Evolutionary conservation across 1,284 basidiomycete species (phyloP).

Genomic region (Cryptococcus maquisensis): DNA sequence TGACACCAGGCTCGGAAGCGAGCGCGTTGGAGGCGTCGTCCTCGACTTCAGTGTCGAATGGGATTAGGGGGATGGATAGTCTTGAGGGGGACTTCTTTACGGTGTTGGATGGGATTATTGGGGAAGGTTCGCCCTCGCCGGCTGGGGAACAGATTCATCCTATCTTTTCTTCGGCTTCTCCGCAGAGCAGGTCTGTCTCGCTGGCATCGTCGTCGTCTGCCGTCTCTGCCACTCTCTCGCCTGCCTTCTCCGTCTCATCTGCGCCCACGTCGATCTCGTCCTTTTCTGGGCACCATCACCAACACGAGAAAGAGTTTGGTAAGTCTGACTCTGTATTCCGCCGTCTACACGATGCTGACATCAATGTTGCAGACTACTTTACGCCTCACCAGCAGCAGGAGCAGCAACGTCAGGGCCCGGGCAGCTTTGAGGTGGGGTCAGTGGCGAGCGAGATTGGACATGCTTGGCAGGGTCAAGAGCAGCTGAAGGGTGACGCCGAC

Average conservation of each 20-base stretch:
- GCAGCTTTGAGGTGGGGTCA: neutral
- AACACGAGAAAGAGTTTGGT: too few relatives aligned
- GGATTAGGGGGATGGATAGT: conserved; percentile 1
- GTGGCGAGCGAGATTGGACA: neutral
- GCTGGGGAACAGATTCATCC: neutral
- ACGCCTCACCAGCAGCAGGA: neutral
- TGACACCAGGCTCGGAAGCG: neutral
- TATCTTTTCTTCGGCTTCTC: neutral
- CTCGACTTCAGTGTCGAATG: neutral
- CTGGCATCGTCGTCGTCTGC: neutral
- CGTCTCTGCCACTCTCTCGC: neutral
- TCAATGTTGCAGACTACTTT: neutral
- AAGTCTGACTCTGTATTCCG: neutral
- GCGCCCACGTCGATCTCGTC: neutral
- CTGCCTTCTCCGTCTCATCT: too few relatives aligned
- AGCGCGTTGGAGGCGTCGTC: neutral
- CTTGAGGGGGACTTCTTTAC: conserved; percentile 3
- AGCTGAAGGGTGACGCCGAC: neutral
- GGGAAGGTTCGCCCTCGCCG: neutral
- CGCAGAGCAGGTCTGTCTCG: neutral
- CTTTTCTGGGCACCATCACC: neutral
- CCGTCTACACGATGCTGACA: neutral
- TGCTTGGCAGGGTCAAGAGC: neutral
- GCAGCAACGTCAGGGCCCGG: neutral
- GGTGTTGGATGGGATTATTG: conserved; percentile 5